A percentile compares a stretch with the other conserved stretches of the same genome.
These are phyloP conservation scores for Brassica hybrid DNA, from an alignment of 441 rosid genomes.

Conservation along the genomic window DNA sequence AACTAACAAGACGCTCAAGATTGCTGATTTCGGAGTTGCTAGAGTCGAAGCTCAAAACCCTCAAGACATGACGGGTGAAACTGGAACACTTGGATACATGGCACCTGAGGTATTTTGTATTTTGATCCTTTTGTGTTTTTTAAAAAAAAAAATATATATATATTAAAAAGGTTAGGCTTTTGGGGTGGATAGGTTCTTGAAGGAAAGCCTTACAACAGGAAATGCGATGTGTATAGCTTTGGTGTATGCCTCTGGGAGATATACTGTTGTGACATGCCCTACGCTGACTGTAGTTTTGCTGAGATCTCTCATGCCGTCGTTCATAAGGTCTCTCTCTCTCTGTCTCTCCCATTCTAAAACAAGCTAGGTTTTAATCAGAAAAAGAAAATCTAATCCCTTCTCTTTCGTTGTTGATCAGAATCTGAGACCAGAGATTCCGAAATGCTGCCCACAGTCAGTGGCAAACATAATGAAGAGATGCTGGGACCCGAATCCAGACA, in stretches of 20 bases:
- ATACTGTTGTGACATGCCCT: constrained; percentile 78
- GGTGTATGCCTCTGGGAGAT: constrained; percentile 79
- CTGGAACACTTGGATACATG: constrained; percentile 83
- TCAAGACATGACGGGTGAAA: constrained; percentile 78
- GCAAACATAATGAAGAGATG: constrained; percentile 70
- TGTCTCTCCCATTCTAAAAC: neutral
- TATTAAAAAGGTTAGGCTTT: neutral
- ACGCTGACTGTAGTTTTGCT: constrained; percentile 63
- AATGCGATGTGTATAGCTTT: constrained; percentile 76
- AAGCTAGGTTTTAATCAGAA: neutral
- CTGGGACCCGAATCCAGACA: constrained; percentile 64
- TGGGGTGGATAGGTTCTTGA: constrained; percentile 56
- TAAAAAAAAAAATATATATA: neutral
- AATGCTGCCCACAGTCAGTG: constrained; percentile 65
- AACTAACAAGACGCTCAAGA: constrained; percentile 55
- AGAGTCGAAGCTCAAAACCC: constrained; percentile 82
- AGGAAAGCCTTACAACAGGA: constrained; percentile 73
- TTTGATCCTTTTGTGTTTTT: neutral
- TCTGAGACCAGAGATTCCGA: constrained; percentile 67
- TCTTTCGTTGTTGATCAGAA: constrained; percentile 47
- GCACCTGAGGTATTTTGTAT: constrained; percentile 68
- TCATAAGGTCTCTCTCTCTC: constrained; percentile 47
- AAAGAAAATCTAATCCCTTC: constrained; percentile 8
- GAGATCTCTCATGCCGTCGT: constrained; percentile 72
- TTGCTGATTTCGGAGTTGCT: constrained; percentile 77